Evolutionary conservation across 2,329 filamentous ascomycete species (phyloP), one percentile per base, ranked within the genome.

Genomic region (Colletotrichum sp.): DNA sequence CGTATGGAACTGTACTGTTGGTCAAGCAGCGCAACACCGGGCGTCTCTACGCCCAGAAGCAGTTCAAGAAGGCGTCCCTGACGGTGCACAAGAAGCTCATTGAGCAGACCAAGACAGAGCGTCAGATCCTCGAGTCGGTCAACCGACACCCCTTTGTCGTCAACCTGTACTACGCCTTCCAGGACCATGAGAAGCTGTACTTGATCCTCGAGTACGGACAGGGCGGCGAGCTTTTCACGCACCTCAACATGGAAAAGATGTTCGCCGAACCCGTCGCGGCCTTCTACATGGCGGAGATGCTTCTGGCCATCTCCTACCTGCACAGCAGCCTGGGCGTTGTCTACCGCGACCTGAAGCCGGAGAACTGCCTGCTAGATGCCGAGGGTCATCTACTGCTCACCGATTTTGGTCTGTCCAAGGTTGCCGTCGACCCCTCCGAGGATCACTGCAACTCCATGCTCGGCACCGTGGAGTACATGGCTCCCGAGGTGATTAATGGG

Each of bases 261-360:
- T 99, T 99, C 80, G 90, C 94, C 16, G 96, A 99, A 85, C 90
- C 94, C 18, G 94, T 94, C 3, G 94, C 96, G 0, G 95, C 96
- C 2, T 99, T 99, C 85, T 99, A 99, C 90, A 98, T 99, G 95
- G 98, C 96, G 0, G 96, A 99, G 86, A 98, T 99, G 93, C 93
- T 98, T 6, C 92, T 99, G 28, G 98, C 97, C 34, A 91, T 99
- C 63, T 95, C 96, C 48, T 96, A 99, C 84, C 91, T 99, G 30
- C 97, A 99, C 86, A 93, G 94, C 79, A 96, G 94, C 78, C 92
- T 99, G 26, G 96, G 97, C 18, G 96, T 99, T 66, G 94, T 99
- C 78, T 99, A 99, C 85, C 95, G 97, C 77, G 97, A 99, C 82
- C 90, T 99, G 75, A 99, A 99, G 88, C 97, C 97, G 0, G 97